Evolutionary conservation across 176 grass and related monocot species (phyloP).

Genomic region (Leersia perrieri): DNA sequence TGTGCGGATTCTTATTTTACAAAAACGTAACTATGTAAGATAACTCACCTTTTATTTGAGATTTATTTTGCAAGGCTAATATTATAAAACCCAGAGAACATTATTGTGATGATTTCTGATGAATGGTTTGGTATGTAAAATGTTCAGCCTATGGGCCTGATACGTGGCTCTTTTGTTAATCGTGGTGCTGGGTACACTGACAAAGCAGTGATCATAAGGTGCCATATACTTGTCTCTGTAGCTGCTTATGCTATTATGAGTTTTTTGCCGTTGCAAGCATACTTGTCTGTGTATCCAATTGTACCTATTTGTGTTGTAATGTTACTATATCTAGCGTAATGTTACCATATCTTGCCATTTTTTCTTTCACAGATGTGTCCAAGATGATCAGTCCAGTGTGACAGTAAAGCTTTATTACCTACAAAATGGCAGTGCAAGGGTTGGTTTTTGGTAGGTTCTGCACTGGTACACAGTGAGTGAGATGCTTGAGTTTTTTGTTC

Average conservation of each 20-base stretch:
- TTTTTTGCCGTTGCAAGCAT: not conserved
- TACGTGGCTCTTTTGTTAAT: conserved; percentile 57
- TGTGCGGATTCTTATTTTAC: conserved; percentile 82
- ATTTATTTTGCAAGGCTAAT: conserved; percentile 1
- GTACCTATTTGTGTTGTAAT: not conserved
- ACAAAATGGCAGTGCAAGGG: conserved; percentile 93
- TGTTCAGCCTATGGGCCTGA: conserved; percentile 80
- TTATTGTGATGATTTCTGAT: conserved; percentile 10
- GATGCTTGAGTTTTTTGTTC: not conserved
- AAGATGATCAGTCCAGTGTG: conserved; percentile 74
- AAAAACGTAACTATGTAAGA: conserved; percentile 96
- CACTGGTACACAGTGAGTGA: conserved; percentile 9
- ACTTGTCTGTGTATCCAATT: not conserved
- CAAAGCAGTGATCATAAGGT: conserved; percentile 96
- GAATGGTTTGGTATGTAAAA: conserved; percentile 7
- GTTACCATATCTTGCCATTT: conserved; percentile 7
- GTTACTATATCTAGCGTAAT: conserved; percentile 2
- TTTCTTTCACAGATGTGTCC: conserved; percentile 74
- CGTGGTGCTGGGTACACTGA: conserved; percentile 86
- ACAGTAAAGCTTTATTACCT: conserved; percentile 91
- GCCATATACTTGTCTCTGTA: not conserved
- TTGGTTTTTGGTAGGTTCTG: conserved; percentile 92
- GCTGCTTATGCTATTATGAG: conserved; percentile 8
- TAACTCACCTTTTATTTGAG: conserved; percentile 12
- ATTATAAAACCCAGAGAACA: not conserved